phyloP scores from a whole-genome alignment of 1,284 basidiomycete species.

The Apiotrichum montevideense region DNA sequence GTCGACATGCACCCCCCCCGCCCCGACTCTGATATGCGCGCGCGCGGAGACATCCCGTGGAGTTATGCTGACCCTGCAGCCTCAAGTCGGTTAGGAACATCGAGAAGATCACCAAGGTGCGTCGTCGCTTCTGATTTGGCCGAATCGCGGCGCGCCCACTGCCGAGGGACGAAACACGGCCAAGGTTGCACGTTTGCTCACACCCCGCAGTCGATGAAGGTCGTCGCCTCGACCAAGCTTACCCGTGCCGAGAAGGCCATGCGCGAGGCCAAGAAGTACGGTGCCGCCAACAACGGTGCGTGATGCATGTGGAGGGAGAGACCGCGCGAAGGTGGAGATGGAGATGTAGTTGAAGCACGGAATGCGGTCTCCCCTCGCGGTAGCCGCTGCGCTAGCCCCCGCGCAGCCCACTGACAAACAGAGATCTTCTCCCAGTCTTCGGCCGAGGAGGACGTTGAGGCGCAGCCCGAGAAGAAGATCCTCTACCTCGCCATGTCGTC shows the following conservation, averaged over 20 bases:
- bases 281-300: slow-evolving; percentile 84
- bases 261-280: slow-evolving; percentile 89
- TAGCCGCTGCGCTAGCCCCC: too few relatives aligned
- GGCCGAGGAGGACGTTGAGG: slow-evolving; percentile 28
- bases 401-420: slow-evolving; percentile 35
- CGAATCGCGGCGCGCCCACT: background rate
- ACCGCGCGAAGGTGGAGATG: background rate
- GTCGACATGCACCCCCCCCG: background rate
- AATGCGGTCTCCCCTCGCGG: too few relatives aligned
- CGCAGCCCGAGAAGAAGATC: slow-evolving; percentile 61
- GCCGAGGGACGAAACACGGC: background rate
- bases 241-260: slow-evolving; percentile 94
- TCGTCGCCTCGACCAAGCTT: slow-evolving; percentile 97
- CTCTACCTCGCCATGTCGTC: slow-evolving; percentile 92
- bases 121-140: slow-evolving; percentile 28
- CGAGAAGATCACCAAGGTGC: slow-evolving; percentile 96
- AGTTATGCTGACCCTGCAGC: slow-evolving; percentile 20
- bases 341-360: too few relatives aligned
- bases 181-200: background rate
- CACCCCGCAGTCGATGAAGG: slow-evolving; percentile 84
- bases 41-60: background rate
- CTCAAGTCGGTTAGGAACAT: slow-evolving; percentile 93
- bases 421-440: slow-evolving; percentile 72
- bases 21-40: background rate
- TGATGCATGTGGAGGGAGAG: slow-evolving; percentile 17